Percentiles rank a stretch among this genome's conserved stretches.
phyloP scores from a whole-genome alignment of 2,329 filamentous ascomycete genomes.

The Exophiala sp. region DNA sequence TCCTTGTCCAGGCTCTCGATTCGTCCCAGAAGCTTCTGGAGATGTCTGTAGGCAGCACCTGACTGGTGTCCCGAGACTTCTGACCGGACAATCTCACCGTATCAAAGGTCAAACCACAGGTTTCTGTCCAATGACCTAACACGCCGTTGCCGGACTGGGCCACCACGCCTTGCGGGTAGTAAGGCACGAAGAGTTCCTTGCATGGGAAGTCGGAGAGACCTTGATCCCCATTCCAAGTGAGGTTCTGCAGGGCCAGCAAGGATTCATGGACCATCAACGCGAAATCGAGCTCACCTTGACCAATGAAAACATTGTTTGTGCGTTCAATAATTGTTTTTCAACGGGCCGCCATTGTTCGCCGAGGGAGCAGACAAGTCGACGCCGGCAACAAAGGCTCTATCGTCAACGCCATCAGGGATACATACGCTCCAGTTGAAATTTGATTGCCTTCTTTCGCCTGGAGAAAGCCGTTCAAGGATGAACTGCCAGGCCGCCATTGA shows the following conservation, averaged over 20 bases:
- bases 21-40: conserved; percentile 56
- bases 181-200: conserved; percentile 41
- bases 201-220: conserved; percentile 43
- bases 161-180: conserved; percentile 42
- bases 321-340: conserved; percentile 49
- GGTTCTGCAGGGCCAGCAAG: conserved; percentile 51
- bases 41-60: conserved; percentile 62
- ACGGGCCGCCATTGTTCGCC: conserved; percentile 49
- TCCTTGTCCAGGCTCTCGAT: conserved; percentile 6
- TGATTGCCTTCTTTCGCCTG: conserved; percentile 63
- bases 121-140: conserved; percentile 40
- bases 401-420: conserved; percentile 30
- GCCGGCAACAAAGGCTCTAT: conserved; percentile 39
- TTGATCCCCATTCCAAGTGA: conserved; percentile 50
- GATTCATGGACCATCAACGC: conserved; percentile 51
- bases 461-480: conserved; percentile 63
- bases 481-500: conserved; percentile 54
- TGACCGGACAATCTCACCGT: conserved; percentile 26
- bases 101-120: conserved; percentile 45
- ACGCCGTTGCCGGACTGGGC: conserved; percentile 37
- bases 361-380: conserved; percentile 52
- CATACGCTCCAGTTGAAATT: conserved; percentile 44
- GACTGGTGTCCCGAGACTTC: conserved; percentile 42
- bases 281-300: conserved; percentile 48
- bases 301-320: conserved; percentile 51